Evolutionary conservation across 2,329 filamentous ascomycete genomes (phyloP), one percentile per base, ranked within the genome.

Genomic region (Penicillium olsonii): DNA sequence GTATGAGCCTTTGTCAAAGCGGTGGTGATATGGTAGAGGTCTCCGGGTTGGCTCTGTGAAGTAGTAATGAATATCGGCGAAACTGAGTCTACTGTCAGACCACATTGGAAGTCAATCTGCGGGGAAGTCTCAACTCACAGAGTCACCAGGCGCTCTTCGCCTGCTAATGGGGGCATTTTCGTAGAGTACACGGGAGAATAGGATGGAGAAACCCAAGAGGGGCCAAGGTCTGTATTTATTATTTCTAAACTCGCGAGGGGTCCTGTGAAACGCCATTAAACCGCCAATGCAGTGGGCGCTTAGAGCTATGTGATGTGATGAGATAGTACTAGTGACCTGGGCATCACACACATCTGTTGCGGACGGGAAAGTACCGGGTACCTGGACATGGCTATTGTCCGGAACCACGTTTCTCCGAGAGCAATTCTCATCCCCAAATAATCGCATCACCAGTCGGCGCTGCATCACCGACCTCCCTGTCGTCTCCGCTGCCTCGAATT

Each of bases 1-100:
- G 68, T 87, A 86, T 40, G 82, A 85, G 52, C 79, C 75, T 61
- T 83, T 84, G 59, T 84, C 81, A 67, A 87, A 86, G 42, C 84
- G 81, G 64, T 86, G 81, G 57, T 84, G 79, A 29, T 50, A 45
- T 40, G 47, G 42, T 22, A 73, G 67, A 35, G 83, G 82, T 49
- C 75, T 80, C 31, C 77, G 72, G 4, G 71, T 72, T 3, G 84
- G 84, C 14, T 77, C 71, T 53, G 76, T 75, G 67, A 86, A 84
- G 68, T 81, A 85, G 64, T 83, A 85, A 66, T 86, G 84, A 35
- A 84, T 73, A 63, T 87, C 84, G 50, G 80, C 79, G 61, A 83
- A 86, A 60, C 83, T 87, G 56, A 27, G 15, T 20, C 14, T 33
- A 29, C 22, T 34, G 6, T 29, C 12, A 50, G 38, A 58, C 17